phyloP scores from a whole-genome alignment of 768 basidiomycete genomes.

The Lactarius deliciosus region DNA sequence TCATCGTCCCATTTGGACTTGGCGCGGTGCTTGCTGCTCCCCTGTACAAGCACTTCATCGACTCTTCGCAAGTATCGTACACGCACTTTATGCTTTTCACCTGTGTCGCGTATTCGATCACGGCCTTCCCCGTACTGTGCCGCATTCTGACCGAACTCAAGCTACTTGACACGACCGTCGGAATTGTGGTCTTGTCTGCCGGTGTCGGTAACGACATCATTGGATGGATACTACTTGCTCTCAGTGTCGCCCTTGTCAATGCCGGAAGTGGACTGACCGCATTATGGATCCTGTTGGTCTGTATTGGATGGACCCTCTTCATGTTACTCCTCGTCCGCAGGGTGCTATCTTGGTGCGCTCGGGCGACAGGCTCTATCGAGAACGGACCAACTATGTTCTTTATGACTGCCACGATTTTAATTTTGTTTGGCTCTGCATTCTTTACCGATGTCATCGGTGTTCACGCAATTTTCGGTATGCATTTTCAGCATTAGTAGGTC shows the following conservation, averaged over 20 bases:
- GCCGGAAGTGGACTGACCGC: constrained; percentile 81
- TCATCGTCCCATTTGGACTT: constrained; percentile 84
- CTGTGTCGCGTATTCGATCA: constrained; percentile 87
- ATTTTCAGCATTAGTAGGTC: neutral
- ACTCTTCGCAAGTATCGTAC: constrained; percentile 58
- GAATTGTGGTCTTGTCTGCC: constrained; percentile 88
- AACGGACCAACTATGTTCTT: constrained; percentile 84
- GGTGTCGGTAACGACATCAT: constrained; percentile 86
- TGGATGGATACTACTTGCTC: constrained; percentile 79
- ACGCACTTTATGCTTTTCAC: constrained; percentile 94
- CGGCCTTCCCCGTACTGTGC: constrained; percentile 83
- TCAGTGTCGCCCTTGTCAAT: constrained; percentile 91
- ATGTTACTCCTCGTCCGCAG: constrained; percentile 66
- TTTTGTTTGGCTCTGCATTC: constrained; percentile 85
- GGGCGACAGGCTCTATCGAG: constrained; percentile 74
- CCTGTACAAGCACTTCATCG: constrained; percentile 74
- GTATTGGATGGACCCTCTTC: constrained; percentile 79
- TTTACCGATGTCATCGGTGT: constrained; percentile 93
- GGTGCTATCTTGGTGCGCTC: constrained; percentile 68
- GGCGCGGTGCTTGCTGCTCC: constrained; percentile 70
- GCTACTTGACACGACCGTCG: constrained; percentile 87
- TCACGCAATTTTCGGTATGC: constrained; percentile 81
- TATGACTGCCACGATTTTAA: constrained; percentile 80
- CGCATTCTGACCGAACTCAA: constrained; percentile 89
- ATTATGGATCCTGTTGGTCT: constrained; percentile 77